Base-by-base conservation (phyloP, 2,329 filamentous ascomycete species). In the Penicillium fuscoglaucum region DNA sequence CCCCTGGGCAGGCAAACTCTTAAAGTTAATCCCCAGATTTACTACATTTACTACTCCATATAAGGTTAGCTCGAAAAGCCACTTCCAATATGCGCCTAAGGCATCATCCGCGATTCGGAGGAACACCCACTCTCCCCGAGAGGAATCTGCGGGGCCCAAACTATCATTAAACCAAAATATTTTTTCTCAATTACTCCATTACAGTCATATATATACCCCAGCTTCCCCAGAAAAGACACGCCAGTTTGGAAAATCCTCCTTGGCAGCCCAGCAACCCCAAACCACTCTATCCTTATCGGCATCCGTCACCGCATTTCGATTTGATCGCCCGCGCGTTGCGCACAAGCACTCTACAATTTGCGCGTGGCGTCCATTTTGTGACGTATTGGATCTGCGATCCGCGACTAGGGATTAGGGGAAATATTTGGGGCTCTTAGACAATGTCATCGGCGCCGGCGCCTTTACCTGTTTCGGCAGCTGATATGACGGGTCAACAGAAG, bases 401-500 rank as follows among this genome's bases (percentile, higher is more conserved):
- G 29, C 24, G 13, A 35, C 48, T 21, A 28, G 29, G 3, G 26
- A 46, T 56, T 24, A 13, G 12, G 29, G 45, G 17, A 43, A 28
- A 24, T 1, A 29, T 2, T 4, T 12, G 17, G 17, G 19, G 21
- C 21, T 49, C 37, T 44, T 35, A 12, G n/a, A 64, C 15, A 24
- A 72, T 71, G 68, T 64, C 68, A 54, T 65, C 67, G 52, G 60
- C 64, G 49, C 59, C 61, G 53, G 55, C 61, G 62, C 62, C 65
- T 45, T 28, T 63, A 46, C 33, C 59, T 26, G 46, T 55, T 24
- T 21, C 52, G 10, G 28, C 37, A 7, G 49, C 37, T 33, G 39
- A 56, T 10, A 52, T 59, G 56, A 48, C 53, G 19, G 47, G 59
- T 37, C 52, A 55, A 43, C 55, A 50, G 53, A 57, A 48, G 40